phyloP scores from a whole-genome alignment of 73 alveolate species.

The Uronychia binucleata region DNA sequence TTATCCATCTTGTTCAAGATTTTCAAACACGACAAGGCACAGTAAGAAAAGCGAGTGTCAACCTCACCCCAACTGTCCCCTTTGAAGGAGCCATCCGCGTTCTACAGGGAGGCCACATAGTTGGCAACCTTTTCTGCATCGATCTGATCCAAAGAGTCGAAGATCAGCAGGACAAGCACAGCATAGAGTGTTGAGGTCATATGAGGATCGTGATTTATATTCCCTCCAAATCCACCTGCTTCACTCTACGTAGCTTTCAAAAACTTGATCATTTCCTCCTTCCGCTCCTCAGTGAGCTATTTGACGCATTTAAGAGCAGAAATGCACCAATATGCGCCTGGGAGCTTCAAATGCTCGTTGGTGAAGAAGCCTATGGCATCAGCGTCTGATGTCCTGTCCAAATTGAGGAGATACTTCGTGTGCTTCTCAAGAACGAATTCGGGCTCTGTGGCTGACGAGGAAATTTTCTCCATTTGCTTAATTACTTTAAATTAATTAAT shows the following conservation, averaged over 20 bases:
- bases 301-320: slow-evolving; percentile 76
- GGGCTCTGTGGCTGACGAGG: background rate
- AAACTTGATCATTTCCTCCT: slow-evolving; percentile 66
- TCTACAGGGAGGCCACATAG: slow-evolving; percentile 83
- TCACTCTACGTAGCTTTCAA: slow-evolving; percentile 73
- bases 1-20: slow-evolving; percentile 77
- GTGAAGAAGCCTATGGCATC: slow-evolving; percentile 88
- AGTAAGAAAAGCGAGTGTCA: slow-evolving; percentile 90
- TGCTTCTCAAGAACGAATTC: slow-evolving; percentile 64
- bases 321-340: slow-evolving; percentile 95
- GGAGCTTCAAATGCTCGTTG: slow-evolving; percentile 91
- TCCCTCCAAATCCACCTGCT: slow-evolving; percentile 95
- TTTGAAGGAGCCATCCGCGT: slow-evolving; percentile 91
- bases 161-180: slow-evolving; percentile 71
- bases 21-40: slow-evolving; percentile 86
- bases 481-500: no score
- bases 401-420: slow-evolving; percentile 56
- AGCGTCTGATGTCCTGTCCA: slow-evolving; percentile 83
- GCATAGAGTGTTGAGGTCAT: slow-evolving; percentile 92
- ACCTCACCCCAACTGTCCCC: slow-evolving; percentile 91
- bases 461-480: background rate
- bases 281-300: slow-evolving; percentile 58
- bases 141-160: slow-evolving; percentile 63
- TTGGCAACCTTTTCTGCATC: slow-evolving; percentile 68
- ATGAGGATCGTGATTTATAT: slow-evolving; percentile 91